Base-by-base conservation (phyloP, 169 alveolate genomes). In the Plasmodium inui region DNA sequence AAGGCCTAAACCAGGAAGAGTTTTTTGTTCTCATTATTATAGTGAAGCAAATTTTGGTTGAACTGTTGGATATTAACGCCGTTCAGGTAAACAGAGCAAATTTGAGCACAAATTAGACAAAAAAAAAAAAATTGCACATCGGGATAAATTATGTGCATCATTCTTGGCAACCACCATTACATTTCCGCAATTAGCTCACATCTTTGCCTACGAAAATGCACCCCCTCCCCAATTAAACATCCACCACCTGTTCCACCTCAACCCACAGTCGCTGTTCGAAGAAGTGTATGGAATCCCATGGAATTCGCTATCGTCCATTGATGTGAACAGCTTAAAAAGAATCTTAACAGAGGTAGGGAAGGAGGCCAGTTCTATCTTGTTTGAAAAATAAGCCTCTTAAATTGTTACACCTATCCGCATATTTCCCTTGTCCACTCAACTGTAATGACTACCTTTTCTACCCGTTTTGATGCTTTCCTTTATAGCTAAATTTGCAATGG, bases 1-100 rank as follows among this genome's bases (percentile, higher is more conserved):
- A 93, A 30, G 97, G 97, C 7, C 79, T 95, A 82, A 93, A 95
- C 82, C 95, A 92, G 41, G 97, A 95, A 70, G 97, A 95, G 61
- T 95, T 95, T 82, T 95, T 88, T 67, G 95, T 93, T 28, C 91
- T 95, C 91, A 86, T 90, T 34, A 83, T 90, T 32, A 93, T 95
- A 32, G 95, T 95, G 26, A 92, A 95, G 85, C 97, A 95, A 80
- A 84, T 95, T 39, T 94, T 95, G 55, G 92, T 92, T 26, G 96
- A 95, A 72, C 96, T 94, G 26, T 89, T 95, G 34, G 96, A 95
- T 41, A 92, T 85, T 39, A 94, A 95, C 72, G 95, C 96, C 1
- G 92, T 95, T 46, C 94, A 92, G 73, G 96, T 95, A 78, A 41
- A 82, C 14, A 89, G 53, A 57, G 37, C 50, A 67, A 28, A 79